Evolutionary conservation across 2,329 filamentous ascomycete genomes (phyloP), one percentile per base, ranked within the genome.

Genomic region (Trichophyton rubrum): DNA sequence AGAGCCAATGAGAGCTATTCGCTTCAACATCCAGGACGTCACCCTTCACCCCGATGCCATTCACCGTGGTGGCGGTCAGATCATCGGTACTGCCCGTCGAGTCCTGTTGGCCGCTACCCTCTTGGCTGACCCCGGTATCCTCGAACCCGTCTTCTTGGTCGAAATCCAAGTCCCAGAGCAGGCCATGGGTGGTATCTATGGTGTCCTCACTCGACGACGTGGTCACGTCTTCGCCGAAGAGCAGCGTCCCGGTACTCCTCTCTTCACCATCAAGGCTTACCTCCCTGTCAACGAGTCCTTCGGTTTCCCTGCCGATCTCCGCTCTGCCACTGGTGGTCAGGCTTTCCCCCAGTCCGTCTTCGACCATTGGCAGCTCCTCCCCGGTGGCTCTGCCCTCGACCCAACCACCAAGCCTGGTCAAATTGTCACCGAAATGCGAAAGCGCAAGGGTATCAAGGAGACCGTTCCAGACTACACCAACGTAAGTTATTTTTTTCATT

Each of bases 131-230:
- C 93, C 93, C 68, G 86, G 85, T 78, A 85, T 99, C 66, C 86
- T 90, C 71, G 93, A 99, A 85, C 93, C 93, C 74, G 89, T 99
- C 80, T 99, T 95, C 88, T 83, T 96, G 77, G 90, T 96, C 78
- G 93, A 99, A 80, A 99, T 99, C 79, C 91, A 96, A 83, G 93
- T 99, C 66, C 92, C 92, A 73, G 93, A 99, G 85, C 82, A 86
- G 74, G 92, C 93, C 76, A 97, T 99, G 93, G 93, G 93, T 85
- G 93, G 93, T 85, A 95, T 99, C 79, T 99, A 99, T 81, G 89
- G 91, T 87, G 91, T 96, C 75, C 89, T 99, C 72, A 96, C 91
- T 80, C 88, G 91, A 75, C 84, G 91, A 79, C 87, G 93, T 88
- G 93, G 93, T 85, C 92, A 97, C 86, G 93, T 99, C 80, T 96